These are phyloP conservation scores for Penicillium decumbens DNA, from an alignment of 2,329 filamentous ascomycete species.

Conservation along the genomic window DNA sequence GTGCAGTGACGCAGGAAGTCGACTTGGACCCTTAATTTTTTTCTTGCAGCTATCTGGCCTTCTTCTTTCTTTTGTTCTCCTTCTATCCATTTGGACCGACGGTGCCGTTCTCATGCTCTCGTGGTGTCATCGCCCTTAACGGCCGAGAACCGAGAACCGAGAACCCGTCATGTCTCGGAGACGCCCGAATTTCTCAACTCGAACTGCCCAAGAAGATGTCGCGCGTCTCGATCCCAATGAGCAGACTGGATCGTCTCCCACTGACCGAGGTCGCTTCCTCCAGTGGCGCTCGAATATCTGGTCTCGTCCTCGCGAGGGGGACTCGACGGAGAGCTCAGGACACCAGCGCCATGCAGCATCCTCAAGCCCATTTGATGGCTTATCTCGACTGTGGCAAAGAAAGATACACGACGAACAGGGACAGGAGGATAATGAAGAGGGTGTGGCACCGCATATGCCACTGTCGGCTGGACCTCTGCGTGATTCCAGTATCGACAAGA, in stretches of 20 bases:
- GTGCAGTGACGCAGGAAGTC: conserved; percentile 31
- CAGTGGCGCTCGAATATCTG: conserved; percentile 20
- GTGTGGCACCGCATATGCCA: conserved; percentile 8
- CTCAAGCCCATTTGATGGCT: conserved; percentile 20
- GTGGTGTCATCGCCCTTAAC: conserved; percentile 15
- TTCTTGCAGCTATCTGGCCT: not conserved
- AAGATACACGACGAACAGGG: conserved; percentile 6
- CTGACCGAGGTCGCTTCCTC: conserved; percentile 23
- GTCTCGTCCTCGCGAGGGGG: conserved; percentile 24
- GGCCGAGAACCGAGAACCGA: conserved; percentile 9
- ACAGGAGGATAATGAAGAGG: conserved; percentile 8
- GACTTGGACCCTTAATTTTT: not conserved
- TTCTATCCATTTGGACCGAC: not conserved
- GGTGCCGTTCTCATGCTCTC: conserved; percentile 1
- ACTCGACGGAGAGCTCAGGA: conserved; percentile 14
- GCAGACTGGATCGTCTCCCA: conserved; percentile 17
- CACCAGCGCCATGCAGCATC: conserved; percentile 19
- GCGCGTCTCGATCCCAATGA: conserved; percentile 34
- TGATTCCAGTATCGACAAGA: conserved; percentile 30
- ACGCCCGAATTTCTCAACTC: conserved; percentile 39
- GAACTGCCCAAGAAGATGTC: conserved; percentile 37
- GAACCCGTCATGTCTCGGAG: conserved; percentile 30
- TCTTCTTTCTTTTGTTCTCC: not conserved
- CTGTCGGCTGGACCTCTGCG: conserved; percentile 20
- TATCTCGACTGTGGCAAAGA: conserved; percentile 27